These are phyloP conservation scores for Dactylellina sp. DNA, from an alignment of 2,329 filamentous ascomycete genomes.

Conservation along the genomic window DNA sequence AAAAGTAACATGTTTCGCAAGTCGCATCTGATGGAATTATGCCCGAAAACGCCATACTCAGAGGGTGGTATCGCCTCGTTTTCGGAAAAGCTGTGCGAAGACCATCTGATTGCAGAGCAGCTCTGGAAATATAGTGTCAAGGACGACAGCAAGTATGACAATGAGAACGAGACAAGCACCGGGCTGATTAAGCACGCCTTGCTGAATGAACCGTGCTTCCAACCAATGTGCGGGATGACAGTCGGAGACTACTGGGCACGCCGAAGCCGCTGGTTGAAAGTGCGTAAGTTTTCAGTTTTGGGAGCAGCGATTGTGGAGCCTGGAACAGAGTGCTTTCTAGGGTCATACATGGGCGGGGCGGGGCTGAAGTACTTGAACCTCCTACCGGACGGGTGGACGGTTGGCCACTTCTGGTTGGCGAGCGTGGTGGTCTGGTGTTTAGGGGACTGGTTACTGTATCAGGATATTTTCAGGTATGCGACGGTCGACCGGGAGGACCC, in stretches of 20 bases:
- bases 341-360: slow-evolving; percentile 78
- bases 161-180: slow-evolving; percentile 65
- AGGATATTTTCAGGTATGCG: slow-evolving; percentile 77
- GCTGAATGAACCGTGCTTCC: slow-evolving; percentile 86
- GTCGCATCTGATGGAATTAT: slow-evolving; percentile 84
- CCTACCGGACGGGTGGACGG: slow-evolving; percentile 75
- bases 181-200: slow-evolving; percentile 77
- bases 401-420: slow-evolving; percentile 74
- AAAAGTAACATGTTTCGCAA: slow-evolving; percentile 99
- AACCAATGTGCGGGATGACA: slow-evolving; percentile 86
- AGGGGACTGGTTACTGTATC: slow-evolving; percentile 79
- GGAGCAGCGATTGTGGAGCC: slow-evolving; percentile 91
- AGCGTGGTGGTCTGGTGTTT: slow-evolving; percentile 78
- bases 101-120: slow-evolving; percentile 92
- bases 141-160: slow-evolving; percentile 62
- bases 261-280: slow-evolving; percentile 88
- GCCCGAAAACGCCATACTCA: slow-evolving; percentile 68
- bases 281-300: slow-evolving; percentile 92
- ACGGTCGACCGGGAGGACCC: slow-evolving; percentile 76
- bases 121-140: slow-evolving; percentile 79
- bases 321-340: slow-evolving; percentile 87
- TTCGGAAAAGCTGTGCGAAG: slow-evolving; percentile 95
- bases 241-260: slow-evolving; percentile 81
- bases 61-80: slow-evolving; percentile 87
- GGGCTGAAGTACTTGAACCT: slow-evolving; percentile 65